phyloP scores from a whole-genome alignment of 2,329 filamentous ascomycete species.

The Tolypocladium pustulatum region DNA sequence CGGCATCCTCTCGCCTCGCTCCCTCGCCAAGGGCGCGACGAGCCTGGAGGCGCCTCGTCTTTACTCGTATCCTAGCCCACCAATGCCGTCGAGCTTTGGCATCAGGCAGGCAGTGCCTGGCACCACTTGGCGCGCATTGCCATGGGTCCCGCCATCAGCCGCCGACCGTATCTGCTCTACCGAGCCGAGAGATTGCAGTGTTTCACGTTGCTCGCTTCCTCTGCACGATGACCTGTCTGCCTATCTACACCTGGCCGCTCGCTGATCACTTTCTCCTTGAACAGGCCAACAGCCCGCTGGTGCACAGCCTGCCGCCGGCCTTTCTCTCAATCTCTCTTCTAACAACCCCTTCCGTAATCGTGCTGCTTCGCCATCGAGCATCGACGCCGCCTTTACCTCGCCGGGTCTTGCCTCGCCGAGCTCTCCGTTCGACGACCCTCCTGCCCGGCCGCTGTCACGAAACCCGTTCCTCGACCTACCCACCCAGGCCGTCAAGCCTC shows the following conservation, averaged over 20 bases:
- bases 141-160: background rate
- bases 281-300: constrained; percentile 8
- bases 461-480: constrained; percentile 65
- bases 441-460: constrained; percentile 53
- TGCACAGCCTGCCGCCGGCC: constrained; percentile 21
- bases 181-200: constrained; percentile 9
- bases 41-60: background rate
- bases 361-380: constrained; percentile 46
- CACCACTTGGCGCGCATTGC: constrained; percentile 1
- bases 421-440: constrained; percentile 51
- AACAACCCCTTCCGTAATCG: constrained; percentile 77
- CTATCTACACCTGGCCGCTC: background rate
- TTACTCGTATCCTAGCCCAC: background rate
- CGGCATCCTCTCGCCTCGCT: background rate
- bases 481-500: constrained; percentile 26
- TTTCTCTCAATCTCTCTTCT: constrained; percentile 61
- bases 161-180: constrained; percentile 2
- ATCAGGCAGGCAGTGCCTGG: background rate
- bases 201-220: constrained; percentile 9
- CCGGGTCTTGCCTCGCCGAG: constrained; percentile 28
- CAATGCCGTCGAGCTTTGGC: background rate
- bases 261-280: constrained; percentile 5
- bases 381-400: constrained; percentile 21
- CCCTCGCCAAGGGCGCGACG: constrained; percentile 1
- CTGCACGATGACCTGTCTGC: background rate